Evolutionary conservation across 2,329 filamentous ascomycete genomes (phyloP).

Genomic region (Fusarium acutatum): DNA sequence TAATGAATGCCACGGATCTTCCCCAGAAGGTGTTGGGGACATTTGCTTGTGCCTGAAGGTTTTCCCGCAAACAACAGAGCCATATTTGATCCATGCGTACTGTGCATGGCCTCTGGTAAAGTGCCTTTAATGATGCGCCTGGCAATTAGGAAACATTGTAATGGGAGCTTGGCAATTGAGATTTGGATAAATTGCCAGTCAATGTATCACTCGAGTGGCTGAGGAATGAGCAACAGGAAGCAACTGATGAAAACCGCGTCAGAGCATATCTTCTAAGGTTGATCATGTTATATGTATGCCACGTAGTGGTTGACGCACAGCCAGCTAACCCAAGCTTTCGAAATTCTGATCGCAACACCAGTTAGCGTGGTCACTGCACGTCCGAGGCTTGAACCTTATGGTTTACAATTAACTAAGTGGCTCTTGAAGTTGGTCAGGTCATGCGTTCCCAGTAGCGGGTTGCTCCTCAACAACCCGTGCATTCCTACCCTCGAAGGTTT

Average conservation of each 20-base stretch:
- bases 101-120: slow-evolving; percentile 36
- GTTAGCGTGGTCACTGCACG: not conserved
- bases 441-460: not conserved
- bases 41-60: slow-evolving; percentile 2
- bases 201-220: not conserved
- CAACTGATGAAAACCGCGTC: not conserved
- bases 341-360: not conserved
- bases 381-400: not conserved
- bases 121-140: slow-evolving; percentile 21
- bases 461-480: not conserved
- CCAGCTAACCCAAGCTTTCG: not conserved
- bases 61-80: slow-evolving; percentile 19
- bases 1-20: slow-evolving; percentile 1
- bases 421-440: not conserved
- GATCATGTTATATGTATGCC: not conserved
- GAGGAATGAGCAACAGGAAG: not conserved
- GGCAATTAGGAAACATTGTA: slow-evolving; percentile 33
- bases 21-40: slow-evolving; percentile 4
- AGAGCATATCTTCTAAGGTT: not conserved
- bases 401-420: not conserved
- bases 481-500: not conserved
- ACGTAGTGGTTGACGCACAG: not conserved
- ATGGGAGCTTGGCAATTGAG: not conserved
- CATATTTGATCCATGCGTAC: slow-evolving; percentile 38
- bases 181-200: not conserved